Percentiles rank a stretch among this genome's conserved stretches.
phyloP scores from a whole-genome alignment of 106 monocot genomes.

The Narthecium ossifragum region DNA sequence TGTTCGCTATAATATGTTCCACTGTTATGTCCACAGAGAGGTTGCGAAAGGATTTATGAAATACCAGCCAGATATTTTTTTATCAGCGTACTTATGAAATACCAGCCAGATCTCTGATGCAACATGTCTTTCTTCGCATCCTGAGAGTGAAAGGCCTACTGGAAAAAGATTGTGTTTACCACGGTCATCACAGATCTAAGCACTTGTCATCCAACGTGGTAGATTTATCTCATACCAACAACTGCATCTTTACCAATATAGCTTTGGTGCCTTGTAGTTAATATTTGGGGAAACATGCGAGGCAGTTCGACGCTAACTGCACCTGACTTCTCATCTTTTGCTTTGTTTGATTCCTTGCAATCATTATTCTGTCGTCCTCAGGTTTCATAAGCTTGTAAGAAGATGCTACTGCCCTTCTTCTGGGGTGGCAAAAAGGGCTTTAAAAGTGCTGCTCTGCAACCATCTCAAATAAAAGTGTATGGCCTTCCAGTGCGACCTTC shows the following conservation, averaged over 20 bases:
- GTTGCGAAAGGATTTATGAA: constrained; percentile 96
- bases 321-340: not conserved
- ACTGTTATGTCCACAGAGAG: constrained; percentile 43
- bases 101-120: constrained; percentile 99
- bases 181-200: constrained; percentile 95
- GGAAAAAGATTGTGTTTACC: constrained; percentile 91
- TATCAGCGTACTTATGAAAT: constrained; percentile 97
- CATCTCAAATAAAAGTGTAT: constrained; percentile 85
- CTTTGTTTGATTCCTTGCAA: not conserved
- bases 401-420: constrained; percentile 95
- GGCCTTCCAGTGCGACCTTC: constrained; percentile 97
- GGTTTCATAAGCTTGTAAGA: constrained; percentile 98
- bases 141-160: constrained; percentile 80
- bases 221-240: constrained; percentile 4
- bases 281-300: too few species aligned
- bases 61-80: constrained; percentile 98
- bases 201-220: constrained; percentile 99
- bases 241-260: too few species aligned
- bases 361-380: constrained; percentile 18
- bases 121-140: constrained; percentile 88
- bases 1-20: constrained; percentile 4
- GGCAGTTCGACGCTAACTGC: too few species aligned
- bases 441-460: constrained; percentile 78
- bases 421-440: constrained; percentile 84
- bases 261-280: too few species aligned